phyloP scores from a whole-genome alignment of 495 filamentous ascomycete genomes.

The Tetracladium marchalianum region DNA sequence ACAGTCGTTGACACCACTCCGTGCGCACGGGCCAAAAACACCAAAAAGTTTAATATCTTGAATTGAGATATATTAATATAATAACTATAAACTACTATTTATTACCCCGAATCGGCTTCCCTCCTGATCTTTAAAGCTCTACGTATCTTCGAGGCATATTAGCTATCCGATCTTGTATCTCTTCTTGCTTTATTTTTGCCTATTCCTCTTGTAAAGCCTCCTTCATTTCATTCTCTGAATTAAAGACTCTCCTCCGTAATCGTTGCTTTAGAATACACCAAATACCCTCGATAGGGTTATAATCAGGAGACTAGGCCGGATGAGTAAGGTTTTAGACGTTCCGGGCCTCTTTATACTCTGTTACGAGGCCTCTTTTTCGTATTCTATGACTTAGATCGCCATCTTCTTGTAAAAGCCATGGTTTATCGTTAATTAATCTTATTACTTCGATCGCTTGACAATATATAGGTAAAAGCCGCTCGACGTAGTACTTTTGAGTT shows the following conservation, averaged over 20 bases:
- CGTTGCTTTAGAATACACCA: constrained; percentile 8
- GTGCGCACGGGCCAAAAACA: no score
- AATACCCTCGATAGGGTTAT: constrained; percentile 7
- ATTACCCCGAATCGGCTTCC: no score
- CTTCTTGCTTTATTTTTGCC: background rate
- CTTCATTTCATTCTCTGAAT: constrained; percentile 5
- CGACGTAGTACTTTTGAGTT: constrained; percentile 10
- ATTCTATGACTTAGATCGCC: constrained; percentile 3
- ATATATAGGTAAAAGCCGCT: constrained; percentile 5
- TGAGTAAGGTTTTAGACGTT: background rate
- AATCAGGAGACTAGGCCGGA: constrained; percentile 5
- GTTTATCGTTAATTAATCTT: background rate
- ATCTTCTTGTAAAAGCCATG: constrained; percentile 10
- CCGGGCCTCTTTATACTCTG: background rate
- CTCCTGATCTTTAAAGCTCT: no score
- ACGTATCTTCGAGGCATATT: background rate
- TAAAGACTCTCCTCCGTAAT: constrained; percentile 1
- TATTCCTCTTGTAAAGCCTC: constrained; percentile 4
- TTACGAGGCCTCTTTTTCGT: constrained; percentile 1
- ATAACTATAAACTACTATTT: no score
- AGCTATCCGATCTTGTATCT: background rate
- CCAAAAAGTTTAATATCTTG: no score
- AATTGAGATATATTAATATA: no score
- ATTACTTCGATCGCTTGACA: background rate
- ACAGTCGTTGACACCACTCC: no score